Conservation (phyloP, 208 protist genomes). For the Lotmaria passim region DNA sequence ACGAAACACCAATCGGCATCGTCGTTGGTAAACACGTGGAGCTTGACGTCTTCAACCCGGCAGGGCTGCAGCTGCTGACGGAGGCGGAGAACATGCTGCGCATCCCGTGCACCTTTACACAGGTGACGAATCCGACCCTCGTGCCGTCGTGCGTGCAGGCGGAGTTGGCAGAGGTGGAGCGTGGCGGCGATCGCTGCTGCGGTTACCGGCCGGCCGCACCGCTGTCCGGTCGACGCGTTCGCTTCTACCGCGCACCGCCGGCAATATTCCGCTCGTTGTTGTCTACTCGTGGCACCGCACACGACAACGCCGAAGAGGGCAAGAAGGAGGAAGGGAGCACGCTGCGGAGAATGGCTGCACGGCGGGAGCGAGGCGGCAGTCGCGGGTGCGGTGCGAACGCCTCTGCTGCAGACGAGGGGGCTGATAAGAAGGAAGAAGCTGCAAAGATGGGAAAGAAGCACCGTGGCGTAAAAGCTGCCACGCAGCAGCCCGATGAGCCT, state of each 20-base stretch:
- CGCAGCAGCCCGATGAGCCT: conserved; percentile 11
- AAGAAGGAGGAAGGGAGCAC: neutral
- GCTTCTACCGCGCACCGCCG: conserved; percentile 12
- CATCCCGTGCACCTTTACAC: conserved; percentile 71
- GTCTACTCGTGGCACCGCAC: neutral
- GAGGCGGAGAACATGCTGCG: conserved; percentile 51
- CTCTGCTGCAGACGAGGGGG: neutral
- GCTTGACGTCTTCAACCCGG: conserved; percentile 29
- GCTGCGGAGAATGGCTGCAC: neutral
- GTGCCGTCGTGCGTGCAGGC: conserved; percentile 46
- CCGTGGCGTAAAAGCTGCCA: neutral
- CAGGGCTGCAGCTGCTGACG: conserved; percentile 28
- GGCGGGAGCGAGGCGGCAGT: neutral
- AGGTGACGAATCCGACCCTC: conserved; percentile 61
- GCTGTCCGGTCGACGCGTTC: conserved; percentile 11
- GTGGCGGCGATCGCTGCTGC: conserved; percentile 9
- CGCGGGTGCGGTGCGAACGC: neutral
- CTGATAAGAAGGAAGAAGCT: neutral
- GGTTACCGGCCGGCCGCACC: neutral
- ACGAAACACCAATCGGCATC: conserved; percentile 18
- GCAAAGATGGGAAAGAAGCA: neutral
- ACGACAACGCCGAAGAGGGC: neutral
- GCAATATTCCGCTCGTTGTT: conserved; percentile 19
- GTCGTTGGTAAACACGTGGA: conserved; percentile 31
- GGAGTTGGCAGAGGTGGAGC: conserved; percentile 65